phyloP scores from a whole-genome alignment of 441 rosid species.

The Erysimum cheiri region DNA sequence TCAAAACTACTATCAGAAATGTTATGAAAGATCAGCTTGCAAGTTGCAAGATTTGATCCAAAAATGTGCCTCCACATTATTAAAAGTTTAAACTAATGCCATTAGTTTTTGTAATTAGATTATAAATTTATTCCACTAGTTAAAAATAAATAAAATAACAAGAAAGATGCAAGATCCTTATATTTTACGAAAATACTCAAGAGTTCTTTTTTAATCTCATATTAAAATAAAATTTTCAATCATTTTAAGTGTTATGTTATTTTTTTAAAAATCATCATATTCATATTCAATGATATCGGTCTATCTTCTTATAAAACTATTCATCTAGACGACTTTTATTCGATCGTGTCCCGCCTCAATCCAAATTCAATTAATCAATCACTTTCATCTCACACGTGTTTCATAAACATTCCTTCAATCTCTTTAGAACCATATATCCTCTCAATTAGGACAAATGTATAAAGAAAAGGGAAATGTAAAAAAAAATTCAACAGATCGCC shows the following conservation, averaged over 20 bases:
- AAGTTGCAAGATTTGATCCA: neutral
- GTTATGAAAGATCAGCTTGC: neutral
- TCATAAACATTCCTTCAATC: conserved; percentile 5
- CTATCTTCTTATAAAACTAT: conserved; percentile 5
- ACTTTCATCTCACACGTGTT: conserved; percentile 42
- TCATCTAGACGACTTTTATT: conserved; percentile 13
- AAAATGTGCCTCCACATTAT: neutral
- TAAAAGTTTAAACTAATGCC: neutral
- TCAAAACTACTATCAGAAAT: neutral
- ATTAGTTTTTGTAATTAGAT: neutral
- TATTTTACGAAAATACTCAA: neutral
- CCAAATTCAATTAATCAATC: conserved; percentile 35
- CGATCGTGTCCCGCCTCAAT: conserved; percentile 5
- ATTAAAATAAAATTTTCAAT: neutral
- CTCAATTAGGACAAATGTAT: conserved; percentile 3
- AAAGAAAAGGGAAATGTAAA: too few relatives aligned
- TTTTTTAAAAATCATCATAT: neutral
- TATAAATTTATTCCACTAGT: too few relatives aligned
- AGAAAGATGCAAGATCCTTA: neutral
- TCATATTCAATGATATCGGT: neutral
- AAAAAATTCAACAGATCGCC: too few relatives aligned
- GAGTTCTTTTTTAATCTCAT: neutral
- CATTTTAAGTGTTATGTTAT: neutral
- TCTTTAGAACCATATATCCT: neutral
- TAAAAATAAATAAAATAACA: too few relatives aligned